phyloP scores from a whole-genome alignment of 768 basidiomycete genomes.

The Hypholoma sublateritium region DNA sequence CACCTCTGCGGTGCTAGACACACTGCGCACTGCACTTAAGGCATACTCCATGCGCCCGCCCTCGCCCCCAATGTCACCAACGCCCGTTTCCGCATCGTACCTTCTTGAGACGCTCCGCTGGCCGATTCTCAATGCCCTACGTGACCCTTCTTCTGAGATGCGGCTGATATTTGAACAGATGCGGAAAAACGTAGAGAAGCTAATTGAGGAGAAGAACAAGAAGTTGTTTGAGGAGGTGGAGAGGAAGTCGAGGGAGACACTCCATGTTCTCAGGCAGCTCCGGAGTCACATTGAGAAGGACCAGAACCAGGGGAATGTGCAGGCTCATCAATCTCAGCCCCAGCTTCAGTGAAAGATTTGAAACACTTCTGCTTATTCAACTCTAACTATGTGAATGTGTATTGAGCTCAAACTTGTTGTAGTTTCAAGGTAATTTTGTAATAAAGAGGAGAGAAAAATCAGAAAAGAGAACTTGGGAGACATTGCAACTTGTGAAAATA shows the following conservation, averaged over 20 bases:
- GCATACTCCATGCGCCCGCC: slow-evolving; percentile 19
- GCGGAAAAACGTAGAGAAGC: slow-evolving; percentile 13
- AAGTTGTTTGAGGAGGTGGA: slow-evolving; percentile 19
- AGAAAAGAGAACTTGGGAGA: too few species aligned
- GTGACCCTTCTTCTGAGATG: slow-evolving; percentile 11
- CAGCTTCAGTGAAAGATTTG: too few species aligned
- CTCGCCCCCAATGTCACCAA: slow-evolving; percentile 11
- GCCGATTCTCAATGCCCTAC: slow-evolving; percentile 12
- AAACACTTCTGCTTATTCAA: too few species aligned
- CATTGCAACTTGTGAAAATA: too few species aligned
- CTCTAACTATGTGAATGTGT: too few species aligned
- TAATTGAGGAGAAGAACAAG: slow-evolving; percentile 16
- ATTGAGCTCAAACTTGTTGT: too few species aligned
- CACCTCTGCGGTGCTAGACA: background rate
- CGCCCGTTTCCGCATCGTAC: slow-evolving; percentile 8
- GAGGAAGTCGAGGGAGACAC: slow-evolving; percentile 15
- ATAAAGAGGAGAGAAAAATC: too few species aligned
- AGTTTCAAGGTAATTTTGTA: too few species aligned
- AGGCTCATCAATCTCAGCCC: too few species aligned
- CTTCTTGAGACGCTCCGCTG: slow-evolving; percentile 18
- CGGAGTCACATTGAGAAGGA: too few species aligned
- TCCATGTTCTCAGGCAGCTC: slow-evolving; percentile 10
- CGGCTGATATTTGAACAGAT: slow-evolving; percentile 17
- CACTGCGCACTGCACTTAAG: slow-evolving; percentile 16
- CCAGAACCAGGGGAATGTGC: too few species aligned